Evolutionary conservation across 176 grass and related monocot species (phyloP).

Genomic region (Lolium perenne): DNA sequence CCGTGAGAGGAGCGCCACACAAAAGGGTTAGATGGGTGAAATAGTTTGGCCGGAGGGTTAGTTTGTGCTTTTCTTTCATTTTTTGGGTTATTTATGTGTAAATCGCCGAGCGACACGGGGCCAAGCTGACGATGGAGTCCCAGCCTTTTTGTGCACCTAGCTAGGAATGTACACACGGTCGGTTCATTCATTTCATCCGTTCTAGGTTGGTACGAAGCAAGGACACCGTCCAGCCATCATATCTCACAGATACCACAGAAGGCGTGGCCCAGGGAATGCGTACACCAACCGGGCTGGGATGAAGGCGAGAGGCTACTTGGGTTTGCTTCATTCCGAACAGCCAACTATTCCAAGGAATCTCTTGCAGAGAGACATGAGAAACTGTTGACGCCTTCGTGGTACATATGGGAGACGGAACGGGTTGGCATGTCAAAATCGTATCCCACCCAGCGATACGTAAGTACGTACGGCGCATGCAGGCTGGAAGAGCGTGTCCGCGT

Average conservation of each 20-base stretch:
- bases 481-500: background rate
- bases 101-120: no score
- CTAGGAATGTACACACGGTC: background rate
- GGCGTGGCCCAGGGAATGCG: background rate
- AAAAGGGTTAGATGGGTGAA: no score
- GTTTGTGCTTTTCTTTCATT: no score
- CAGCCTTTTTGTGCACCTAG: background rate
- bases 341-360: constrained; percentile 31
- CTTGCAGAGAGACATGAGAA: background rate
- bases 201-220: background rate
- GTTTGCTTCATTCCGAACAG: background rate
- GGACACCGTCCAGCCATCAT: background rate
- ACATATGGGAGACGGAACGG: background rate
- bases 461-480: no score
- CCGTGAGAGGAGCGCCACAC: no score
- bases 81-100: no score
- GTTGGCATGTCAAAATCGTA: background rate
- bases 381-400: background rate
- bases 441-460: background rate
- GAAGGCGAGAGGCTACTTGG: background rate
- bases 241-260: no score
- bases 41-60: no score
- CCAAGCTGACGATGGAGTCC: background rate
- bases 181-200: background rate
- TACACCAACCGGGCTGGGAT: constrained; percentile 4